Evolutionary conservation across 2,329 filamentous ascomycete species (phyloP).

Genomic region (Pseudogymnoascus sp.): DNA sequence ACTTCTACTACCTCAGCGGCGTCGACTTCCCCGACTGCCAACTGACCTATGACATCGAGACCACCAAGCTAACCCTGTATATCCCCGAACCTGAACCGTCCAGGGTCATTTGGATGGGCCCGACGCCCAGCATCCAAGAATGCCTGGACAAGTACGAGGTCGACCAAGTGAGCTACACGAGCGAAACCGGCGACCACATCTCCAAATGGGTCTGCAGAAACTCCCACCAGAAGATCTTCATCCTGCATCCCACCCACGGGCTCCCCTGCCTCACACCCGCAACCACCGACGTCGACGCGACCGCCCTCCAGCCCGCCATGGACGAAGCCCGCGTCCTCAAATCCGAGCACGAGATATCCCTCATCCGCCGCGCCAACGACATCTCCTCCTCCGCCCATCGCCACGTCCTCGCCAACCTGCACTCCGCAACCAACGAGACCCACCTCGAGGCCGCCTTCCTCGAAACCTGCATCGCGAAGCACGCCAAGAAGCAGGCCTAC

Average conservation of each 20-base stretch:
- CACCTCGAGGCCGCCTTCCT: slow-evolving; percentile 75
- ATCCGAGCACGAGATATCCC: slow-evolving; percentile 72
- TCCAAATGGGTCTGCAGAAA: slow-evolving; percentile 19
- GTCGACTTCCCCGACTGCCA: slow-evolving; percentile 45
- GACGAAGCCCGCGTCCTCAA: slow-evolving; percentile 76
- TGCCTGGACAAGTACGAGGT: slow-evolving; percentile 57
- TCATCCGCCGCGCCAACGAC: slow-evolving; percentile 72
- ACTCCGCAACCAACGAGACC: slow-evolving; percentile 62
- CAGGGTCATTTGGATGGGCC: slow-evolving; percentile 56
- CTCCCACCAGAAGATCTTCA: slow-evolving; percentile 34
- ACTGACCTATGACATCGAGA: slow-evolving; percentile 47
- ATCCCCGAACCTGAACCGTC: slow-evolving; percentile 55
- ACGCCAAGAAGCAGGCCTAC: slow-evolving; percentile 75
- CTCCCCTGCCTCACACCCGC: slow-evolving; percentile 27
- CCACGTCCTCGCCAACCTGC: slow-evolving; percentile 58
- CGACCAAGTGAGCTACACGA: slow-evolving; percentile 57
- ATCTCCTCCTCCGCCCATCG: slow-evolving; percentile 73
- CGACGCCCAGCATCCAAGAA: slow-evolving; percentile 50
- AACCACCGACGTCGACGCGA: slow-evolving; percentile 45
- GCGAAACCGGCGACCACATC: slow-evolving; percentile 42
- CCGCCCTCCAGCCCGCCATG: slow-evolving; percentile 59
- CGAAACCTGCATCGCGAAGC: slow-evolving; percentile 60
- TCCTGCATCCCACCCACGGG: slow-evolving; percentile 37
- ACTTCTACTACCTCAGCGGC: slow-evolving; percentile 54
- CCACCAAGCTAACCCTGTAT: slow-evolving; percentile 62